Evolutionary conservation across 345 rosid species (phyloP).

Genomic region (Cardiospermum halicacabum): DNA sequence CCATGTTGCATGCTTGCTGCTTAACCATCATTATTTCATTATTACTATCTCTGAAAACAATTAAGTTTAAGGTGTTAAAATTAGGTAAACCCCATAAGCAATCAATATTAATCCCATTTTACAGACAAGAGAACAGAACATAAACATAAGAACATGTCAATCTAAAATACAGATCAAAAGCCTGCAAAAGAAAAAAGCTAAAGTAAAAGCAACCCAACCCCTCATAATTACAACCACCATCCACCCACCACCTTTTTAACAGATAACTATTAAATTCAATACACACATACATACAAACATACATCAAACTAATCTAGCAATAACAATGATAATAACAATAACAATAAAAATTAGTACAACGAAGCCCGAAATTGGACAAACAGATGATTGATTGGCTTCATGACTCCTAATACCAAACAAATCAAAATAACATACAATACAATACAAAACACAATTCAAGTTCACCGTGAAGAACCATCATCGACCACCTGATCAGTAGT

Average conservation of each 20-base stretch:
- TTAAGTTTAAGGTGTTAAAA: too few species aligned
- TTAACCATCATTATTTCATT: background rate
- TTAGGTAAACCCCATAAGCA: background rate
- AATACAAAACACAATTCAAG: constrained; percentile 6
- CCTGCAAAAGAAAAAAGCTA: constrained; percentile 39
- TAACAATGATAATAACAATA: background rate
- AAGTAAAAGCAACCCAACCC: constrained; percentile 11
- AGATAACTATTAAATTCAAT: too few species aligned
- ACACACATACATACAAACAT: too few species aligned
- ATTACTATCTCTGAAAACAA: too few species aligned
- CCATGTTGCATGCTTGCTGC: background rate
- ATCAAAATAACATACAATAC: constrained; percentile 20
- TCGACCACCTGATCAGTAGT: constrained; percentile 26
- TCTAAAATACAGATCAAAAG: constrained; percentile 31
- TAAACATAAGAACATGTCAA: constrained; percentile 27
- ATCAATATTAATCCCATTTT: too few species aligned
- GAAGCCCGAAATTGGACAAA: background rate
- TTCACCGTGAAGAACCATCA: constrained; percentile 27
- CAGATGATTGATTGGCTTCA: constrained; percentile 22
- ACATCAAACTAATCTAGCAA: constrained; percentile 22
- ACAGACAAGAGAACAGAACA: too few species aligned
- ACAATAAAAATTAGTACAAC: constrained; percentile 10
- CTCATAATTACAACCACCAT: constrained; percentile 49
- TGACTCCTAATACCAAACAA: constrained; percentile 16
- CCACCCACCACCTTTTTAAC: constrained; percentile 28